These are phyloP conservation scores for Termitomyces sp. DNA, from an alignment of 768 basidiomycete genomes.

Conservation along the genomic window DNA sequence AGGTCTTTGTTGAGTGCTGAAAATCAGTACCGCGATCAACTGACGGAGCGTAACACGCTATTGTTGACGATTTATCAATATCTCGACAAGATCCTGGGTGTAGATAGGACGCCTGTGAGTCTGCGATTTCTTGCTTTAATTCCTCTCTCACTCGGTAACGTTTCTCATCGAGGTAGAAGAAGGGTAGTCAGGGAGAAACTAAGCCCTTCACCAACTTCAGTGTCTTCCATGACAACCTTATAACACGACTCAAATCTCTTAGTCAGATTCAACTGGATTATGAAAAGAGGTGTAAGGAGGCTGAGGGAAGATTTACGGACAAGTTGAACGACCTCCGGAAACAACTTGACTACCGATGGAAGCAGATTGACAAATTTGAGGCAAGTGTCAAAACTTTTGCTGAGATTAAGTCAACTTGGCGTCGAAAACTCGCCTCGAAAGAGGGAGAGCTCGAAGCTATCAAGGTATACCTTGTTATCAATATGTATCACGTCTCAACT, in stretches of 20 bases:
- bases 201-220: slow-evolving; percentile 92
- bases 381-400: slow-evolving; percentile 73
- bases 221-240: slow-evolving; percentile 92
- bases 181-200: slow-evolving; percentile 69
- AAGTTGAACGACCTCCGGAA: slow-evolving; percentile 75
- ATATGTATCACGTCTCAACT: not conserved
- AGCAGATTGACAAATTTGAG: slow-evolving; percentile 92
- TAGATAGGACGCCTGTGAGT: slow-evolving; percentile 79
- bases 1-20: slow-evolving; percentile 65
- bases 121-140: not conserved
- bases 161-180: slow-evolving; percentile 46
- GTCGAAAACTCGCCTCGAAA: slow-evolving; percentile 72
- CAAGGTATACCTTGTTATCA: slow-evolving; percentile 48
- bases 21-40: slow-evolving; percentile 81
- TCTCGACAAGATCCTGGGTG: slow-evolving; percentile 88
- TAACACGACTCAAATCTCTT: slow-evolving; percentile 78
- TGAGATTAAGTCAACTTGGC: slow-evolving; percentile 79
- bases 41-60: slow-evolving; percentile 89
- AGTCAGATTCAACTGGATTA: slow-evolving; percentile 83
- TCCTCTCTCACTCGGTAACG: not conserved
- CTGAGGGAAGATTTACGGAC: slow-evolving; percentile 66
- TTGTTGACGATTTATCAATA: slow-evolving; percentile 92
- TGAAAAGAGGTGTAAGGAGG: slow-evolving; percentile 78
- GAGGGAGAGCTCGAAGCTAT: slow-evolving; percentile 87
- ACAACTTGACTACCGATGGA: slow-evolving; percentile 85